Evolutionary conservation across 208 protist genomes (phyloP).

Genomic region (Endotrypanum monterogeii): DNA sequence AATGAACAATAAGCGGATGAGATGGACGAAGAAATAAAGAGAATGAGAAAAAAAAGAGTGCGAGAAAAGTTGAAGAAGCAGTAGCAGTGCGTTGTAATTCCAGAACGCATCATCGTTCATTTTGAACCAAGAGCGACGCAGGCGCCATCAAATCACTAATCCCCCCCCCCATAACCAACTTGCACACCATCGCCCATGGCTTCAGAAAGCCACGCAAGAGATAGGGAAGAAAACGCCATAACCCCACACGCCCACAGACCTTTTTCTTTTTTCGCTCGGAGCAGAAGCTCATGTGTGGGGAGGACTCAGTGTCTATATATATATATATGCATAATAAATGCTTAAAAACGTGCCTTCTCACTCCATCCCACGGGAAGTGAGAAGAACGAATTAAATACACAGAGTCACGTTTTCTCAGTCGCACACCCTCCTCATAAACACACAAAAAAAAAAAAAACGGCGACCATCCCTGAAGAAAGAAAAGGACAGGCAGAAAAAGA

Average conservation of each 20-base stretch:
- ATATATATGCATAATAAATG: background rate
- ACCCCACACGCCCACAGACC: no score
- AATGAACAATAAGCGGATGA: background rate
- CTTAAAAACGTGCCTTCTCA: background rate
- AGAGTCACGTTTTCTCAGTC: conserved; percentile 4
- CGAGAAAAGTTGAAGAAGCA: conserved; percentile 6
- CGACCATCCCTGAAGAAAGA: background rate
- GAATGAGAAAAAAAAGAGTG: conserved; percentile 11
- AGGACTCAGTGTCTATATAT: background rate
- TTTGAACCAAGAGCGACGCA: background rate
- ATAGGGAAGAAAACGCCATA: no score
- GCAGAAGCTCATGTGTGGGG: background rate
- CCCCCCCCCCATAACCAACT: conserved; percentile 4
- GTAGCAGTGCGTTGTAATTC: background rate
- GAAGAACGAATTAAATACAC: conserved; percentile 1
- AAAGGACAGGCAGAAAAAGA: background rate
- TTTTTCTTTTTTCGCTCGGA: no score
- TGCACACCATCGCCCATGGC: background rate
- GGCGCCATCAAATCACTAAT: conserved; percentile 2
- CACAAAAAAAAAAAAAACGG: background rate
- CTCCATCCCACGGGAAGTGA: background rate
- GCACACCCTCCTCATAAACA: no score
- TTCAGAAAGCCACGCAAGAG: background rate
- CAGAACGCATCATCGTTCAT: background rate
- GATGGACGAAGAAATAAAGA: background rate